Base-by-base conservation (phyloP, 2,329 filamentous ascomycete genomes). In the Apiospora phragmitis region DNA sequence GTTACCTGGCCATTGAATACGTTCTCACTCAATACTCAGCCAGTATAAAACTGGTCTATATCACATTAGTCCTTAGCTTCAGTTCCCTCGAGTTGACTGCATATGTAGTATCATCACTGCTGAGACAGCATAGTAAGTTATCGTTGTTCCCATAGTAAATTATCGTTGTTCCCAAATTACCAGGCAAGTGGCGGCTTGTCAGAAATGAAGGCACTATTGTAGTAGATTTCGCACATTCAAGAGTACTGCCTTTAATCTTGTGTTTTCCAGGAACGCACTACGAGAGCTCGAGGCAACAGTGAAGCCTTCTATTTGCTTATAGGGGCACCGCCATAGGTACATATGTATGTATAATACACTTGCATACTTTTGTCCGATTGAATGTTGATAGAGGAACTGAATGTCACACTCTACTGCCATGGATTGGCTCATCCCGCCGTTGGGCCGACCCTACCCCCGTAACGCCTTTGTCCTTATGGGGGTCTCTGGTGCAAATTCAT, bases 361-460 rank as follows among this genome's bases (percentile, higher is more conserved):
- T 24, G 55, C 38, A 62, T 62, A 12, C 55, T 62, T 62, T 62
- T 35, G 32, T 38, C 55, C 55, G 29, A 38, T n/a, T n/a, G 14
- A 24, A n/a, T 18, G 21, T 9, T 47, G 3, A 38, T 62, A n/a
- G 32, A 38, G 8, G 55, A 38, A 62, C 55, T n/a, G 55, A 35
- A n/a, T 38, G 32, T 62, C 55, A 62, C 55, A 62, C 55, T 62
- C 55, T 62, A 32, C 18, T 62, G 55, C 55, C 55, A 62, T 62
- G 55, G 4, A 24, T 38, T 62, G 55, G 55, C 55, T 62, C 9
- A 32, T 62, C 18, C 32, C 32, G 8, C 21, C 32, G 9, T 62
- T 7, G 9, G n/a, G 55, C 55, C 55, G 18, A 62, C 55, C 55
- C 21, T 62, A 62, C 16, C 29, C 51, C 18, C 32, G 55, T 62